Conservation (phyloP, 352 stramenopile species). For the Pseudoperonospora humuli region DNA sequence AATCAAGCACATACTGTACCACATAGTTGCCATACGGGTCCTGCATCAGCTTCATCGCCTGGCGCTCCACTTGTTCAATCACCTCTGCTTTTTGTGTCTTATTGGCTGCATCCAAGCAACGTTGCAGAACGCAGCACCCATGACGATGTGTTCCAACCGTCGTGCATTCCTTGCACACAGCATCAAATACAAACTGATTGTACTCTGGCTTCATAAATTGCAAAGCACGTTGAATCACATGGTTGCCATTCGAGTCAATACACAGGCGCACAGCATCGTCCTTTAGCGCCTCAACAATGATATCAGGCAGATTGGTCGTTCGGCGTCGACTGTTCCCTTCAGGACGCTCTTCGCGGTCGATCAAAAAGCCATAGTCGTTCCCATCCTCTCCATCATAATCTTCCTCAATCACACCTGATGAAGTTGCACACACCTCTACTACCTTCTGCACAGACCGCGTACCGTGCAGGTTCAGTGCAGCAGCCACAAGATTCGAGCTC, state of each 20-base stretch:
- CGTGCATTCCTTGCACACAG: constrained; percentile 91
- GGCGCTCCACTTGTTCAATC: constrained; percentile 91
- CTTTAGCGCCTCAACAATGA: constrained; percentile 92
- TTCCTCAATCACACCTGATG: constrained; percentile 50
- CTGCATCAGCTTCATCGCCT: constrained; percentile 95
- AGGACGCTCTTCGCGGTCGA: constrained; percentile 7
- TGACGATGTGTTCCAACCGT: constrained; percentile 95
- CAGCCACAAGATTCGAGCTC: constrained; percentile 89
- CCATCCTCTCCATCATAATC: constrained; percentile 37
- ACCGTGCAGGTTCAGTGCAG: constrained; percentile 96
- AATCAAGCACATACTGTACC: constrained; percentile 88
- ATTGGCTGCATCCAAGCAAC: constrained; percentile 91
- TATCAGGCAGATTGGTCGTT: constrained; percentile 61
- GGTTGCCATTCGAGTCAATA: constrained; percentile 97
- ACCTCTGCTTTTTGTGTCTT: constrained; percentile 83
- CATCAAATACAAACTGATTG: constrained; percentile 96
- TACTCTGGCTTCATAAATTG: constrained; percentile 92
- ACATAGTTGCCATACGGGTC: constrained; percentile 91
- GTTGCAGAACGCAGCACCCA: constrained; percentile 96
- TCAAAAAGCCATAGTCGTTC: constrained; percentile 25
- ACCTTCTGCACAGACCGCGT: constrained; percentile 98
- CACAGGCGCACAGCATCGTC: constrained; percentile 92
- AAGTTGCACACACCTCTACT: constrained; percentile 92
- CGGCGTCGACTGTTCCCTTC: constrained; percentile 17
- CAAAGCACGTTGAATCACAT: constrained; percentile 96